These are phyloP conservation scores for Clathrospora elynae DNA, from an alignment of 2,329 filamentous ascomycete species.

Conservation along the genomic window DNA sequence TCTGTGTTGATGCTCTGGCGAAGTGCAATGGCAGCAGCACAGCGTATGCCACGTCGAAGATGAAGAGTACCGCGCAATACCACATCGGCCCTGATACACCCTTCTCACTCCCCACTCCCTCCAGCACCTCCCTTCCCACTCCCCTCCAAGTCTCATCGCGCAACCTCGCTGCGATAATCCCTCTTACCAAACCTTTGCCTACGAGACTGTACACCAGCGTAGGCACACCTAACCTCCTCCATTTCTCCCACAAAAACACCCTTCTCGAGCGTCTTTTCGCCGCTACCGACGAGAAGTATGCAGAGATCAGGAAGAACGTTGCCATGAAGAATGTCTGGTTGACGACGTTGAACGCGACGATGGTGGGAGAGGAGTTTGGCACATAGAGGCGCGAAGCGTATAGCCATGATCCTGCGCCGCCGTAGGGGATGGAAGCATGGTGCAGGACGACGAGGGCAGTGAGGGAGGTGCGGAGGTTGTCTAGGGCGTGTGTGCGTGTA, in stretches of 20 bases:
- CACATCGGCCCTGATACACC: constrained; percentile 26
- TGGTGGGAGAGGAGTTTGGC: constrained; percentile 7
- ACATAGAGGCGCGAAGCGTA: constrained; percentile 11
- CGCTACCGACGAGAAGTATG: constrained; percentile 22
- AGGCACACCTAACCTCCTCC: constrained; percentile 25
- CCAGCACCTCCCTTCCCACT: constrained; percentile 1
- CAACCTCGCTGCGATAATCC: constrained; percentile 6
- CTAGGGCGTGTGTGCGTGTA: constrained; percentile 20
- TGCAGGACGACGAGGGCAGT: constrained; percentile 28
- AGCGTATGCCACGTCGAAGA: constrained; percentile 22
- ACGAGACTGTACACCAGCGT: constrained; percentile 17
- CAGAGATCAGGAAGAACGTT: constrained; percentile 27
- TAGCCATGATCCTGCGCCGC: constrained; percentile 22
- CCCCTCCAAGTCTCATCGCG: constrained; percentile 1
- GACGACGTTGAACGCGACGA: constrained; percentile 20
- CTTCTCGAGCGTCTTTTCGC: constrained; percentile 4
- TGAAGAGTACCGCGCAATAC: constrained; percentile 24
- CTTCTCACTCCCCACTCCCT: constrained; percentile 8
- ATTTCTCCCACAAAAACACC: constrained; percentile 18
- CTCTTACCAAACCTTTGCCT: constrained; percentile 1
- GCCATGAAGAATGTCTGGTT: constrained; percentile 34
- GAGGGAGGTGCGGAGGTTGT: constrained; percentile 29
- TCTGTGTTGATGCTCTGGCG: too few species aligned
- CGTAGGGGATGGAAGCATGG: constrained; percentile 26
- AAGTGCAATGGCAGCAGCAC: background rate